Percentiles rank a stretch among this genome's conserved stretches.
Conservation (phyloP, 495 filamentous ascomycete species). For the Aspergillus indologenus region DNA sequence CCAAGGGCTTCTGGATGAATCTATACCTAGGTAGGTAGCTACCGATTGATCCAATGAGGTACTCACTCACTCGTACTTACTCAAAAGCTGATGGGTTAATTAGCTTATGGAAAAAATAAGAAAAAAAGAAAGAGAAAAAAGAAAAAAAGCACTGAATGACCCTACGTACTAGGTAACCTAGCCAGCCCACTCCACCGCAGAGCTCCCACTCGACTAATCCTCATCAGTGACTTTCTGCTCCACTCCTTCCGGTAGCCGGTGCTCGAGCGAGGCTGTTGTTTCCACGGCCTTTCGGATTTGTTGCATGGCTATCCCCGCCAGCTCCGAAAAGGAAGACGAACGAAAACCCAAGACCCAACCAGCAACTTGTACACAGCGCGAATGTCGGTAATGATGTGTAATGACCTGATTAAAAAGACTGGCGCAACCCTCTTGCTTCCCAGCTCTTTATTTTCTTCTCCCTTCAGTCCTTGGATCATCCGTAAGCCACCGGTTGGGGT, state of each 20-base stretch:
- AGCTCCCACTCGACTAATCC: slow-evolving; percentile 5
- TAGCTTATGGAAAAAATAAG: background rate
- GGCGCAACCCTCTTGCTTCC: slow-evolving; percentile 8
- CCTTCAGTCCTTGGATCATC: slow-evolving; percentile 10
- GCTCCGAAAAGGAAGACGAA: slow-evolving; percentile 28
- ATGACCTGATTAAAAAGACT: slow-evolving; percentile 19
- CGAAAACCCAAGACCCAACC: background rate
- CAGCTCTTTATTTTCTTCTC: slow-evolving; percentile 10
- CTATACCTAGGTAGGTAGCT: background rate
- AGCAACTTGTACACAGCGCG: slow-evolving; percentile 9
- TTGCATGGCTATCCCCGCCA: slow-evolving; percentile 31
- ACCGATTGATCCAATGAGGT: background rate
- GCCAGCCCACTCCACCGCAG: slow-evolving; percentile 4
- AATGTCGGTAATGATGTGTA: slow-evolving; percentile 13
- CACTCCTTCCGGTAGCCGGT: slow-evolving; percentile 21
- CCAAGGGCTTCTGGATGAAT: background rate
- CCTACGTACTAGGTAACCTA: slow-evolving; percentile 2
- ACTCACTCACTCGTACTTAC: background rate
- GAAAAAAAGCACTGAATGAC: slow-evolving; percentile 6
- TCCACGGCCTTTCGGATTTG: slow-evolving; percentile 33
- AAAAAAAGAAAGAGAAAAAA: too few relatives aligned
- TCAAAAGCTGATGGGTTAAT: background rate
- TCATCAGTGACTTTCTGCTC: background rate
- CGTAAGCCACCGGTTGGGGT: slow-evolving; percentile 2
- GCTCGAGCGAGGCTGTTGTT: slow-evolving; percentile 17